These are phyloP conservation scores for Trichosporon sp. DNA, from an alignment of 1,284 basidiomycete species.

Conservation along the genomic window DNA sequence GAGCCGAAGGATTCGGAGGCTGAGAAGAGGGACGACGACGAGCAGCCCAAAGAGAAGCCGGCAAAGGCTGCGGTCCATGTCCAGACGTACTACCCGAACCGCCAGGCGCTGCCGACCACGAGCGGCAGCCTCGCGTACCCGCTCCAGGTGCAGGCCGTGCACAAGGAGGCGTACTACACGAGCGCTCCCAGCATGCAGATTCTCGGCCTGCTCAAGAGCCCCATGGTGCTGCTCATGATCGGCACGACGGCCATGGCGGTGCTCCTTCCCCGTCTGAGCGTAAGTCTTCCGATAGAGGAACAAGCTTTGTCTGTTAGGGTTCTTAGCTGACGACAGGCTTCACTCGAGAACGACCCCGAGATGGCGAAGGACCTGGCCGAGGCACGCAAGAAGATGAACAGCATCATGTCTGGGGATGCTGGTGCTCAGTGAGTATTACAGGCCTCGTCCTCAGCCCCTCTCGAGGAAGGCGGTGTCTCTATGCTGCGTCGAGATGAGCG, in stretches of 20 bases:
- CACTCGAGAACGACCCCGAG: slow-evolving; percentile 65
- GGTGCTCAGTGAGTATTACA: slow-evolving; percentile 36
- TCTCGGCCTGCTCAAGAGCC: slow-evolving; percentile 72
- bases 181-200: slow-evolving; percentile 65
- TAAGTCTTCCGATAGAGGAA: slow-evolving; percentile 43
- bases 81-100: slow-evolving; percentile 62
- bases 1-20: neutral
- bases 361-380: slow-evolving; percentile 64
- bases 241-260: slow-evolving; percentile 65
- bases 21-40: neutral
- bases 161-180: slow-evolving; percentile 65
- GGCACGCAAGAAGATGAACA: slow-evolving; percentile 61
- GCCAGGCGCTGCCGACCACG: slow-evolving; percentile 56
- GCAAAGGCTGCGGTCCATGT: slow-evolving; percentile 43
- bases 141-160: slow-evolving; percentile 56
- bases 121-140: slow-evolving; percentile 66
- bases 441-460: too few species aligned
- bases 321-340: slow-evolving; percentile 56
- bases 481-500: too few species aligned
- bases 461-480: too few species aligned
- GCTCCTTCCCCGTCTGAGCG: slow-evolving; percentile 75
- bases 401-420: slow-evolving; percentile 55
- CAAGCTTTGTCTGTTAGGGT: neutral
- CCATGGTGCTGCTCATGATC: slow-evolving; percentile 82
- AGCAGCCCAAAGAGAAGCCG: neutral